These are phyloP conservation scores for Termitomyces sp. DNA, from an alignment of 768 basidiomycete species.

Conservation along the genomic window DNA sequence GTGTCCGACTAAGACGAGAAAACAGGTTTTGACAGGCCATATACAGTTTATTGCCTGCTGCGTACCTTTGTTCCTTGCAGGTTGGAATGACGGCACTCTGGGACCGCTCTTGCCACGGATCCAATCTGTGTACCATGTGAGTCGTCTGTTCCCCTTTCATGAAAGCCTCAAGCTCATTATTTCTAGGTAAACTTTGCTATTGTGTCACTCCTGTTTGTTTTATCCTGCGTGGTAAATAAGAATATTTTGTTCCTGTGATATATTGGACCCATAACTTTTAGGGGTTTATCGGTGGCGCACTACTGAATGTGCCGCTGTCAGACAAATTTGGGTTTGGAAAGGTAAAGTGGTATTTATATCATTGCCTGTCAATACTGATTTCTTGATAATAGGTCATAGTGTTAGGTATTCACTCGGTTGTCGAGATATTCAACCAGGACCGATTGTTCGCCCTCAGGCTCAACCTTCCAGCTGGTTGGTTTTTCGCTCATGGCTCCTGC, in stretches of 20 bases:
- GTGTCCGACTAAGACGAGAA: conserved; percentile 9
- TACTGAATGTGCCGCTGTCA: conserved; percentile 24
- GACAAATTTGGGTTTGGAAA: conserved; percentile 26
- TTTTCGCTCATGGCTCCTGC: conserved; percentile 42
- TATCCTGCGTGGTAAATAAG: conserved; percentile 25
- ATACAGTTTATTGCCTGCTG: conserved; percentile 55
- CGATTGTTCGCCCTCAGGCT: conserved; percentile 20
- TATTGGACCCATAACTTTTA: not conserved
- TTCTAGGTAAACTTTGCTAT: conserved; percentile 27
- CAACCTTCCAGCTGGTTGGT: conserved; percentile 36
- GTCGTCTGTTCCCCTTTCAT: not conserved
- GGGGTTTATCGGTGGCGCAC: conserved; percentile 26
- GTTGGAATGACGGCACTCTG: conserved; percentile 8
- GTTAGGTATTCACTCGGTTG: conserved; percentile 10
- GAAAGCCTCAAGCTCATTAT: conserved; percentile 2
- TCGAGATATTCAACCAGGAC: not conserved
- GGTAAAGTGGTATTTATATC: conserved; percentile 12
- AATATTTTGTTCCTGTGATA: not conserved
- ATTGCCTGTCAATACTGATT: not conserved
- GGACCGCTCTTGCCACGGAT: conserved; percentile 9
- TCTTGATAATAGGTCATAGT: conserved; percentile 16
- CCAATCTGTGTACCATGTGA: conserved; percentile 3
- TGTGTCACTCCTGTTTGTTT: conserved; percentile 39
- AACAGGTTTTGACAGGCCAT: conserved; percentile 18
- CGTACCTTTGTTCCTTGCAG: conserved; percentile 45